Percentiles rank a stretch among this genome's conserved stretches.
Conservation (phyloP, 2,329 filamentous ascomycete genomes). For the Aspergillus texensis region DNA sequence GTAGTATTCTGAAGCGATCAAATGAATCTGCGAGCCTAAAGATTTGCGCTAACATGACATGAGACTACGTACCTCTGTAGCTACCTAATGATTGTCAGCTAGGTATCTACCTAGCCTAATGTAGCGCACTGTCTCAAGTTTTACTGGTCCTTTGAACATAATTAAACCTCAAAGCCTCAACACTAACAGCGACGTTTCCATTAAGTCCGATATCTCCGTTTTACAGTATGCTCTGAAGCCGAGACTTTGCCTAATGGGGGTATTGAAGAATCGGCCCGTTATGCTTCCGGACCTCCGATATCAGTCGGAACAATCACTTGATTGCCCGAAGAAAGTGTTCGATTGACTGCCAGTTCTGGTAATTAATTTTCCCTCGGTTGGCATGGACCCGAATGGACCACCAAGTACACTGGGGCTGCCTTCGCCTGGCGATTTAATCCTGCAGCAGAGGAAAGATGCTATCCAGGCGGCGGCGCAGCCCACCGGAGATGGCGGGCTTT, state of each 20-base stretch:
- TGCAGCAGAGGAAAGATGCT: constrained; percentile 39
- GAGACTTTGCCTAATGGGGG: constrained; percentile 1
- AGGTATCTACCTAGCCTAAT: neutral
- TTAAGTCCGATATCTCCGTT: constrained; percentile 24
- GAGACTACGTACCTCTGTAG: neutral
- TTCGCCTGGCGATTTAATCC: constrained; percentile 39
- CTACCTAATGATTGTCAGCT: neutral
- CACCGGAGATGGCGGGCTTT: constrained; percentile 42
- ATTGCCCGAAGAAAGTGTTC: constrained; percentile 6
- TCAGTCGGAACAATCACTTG: constrained; percentile 20
- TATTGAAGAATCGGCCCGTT: constrained; percentile 28
- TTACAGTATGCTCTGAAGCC: neutral
- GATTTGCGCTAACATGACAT: neutral
- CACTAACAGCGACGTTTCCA: constrained; percentile 6
- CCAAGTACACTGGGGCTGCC: constrained; percentile 30
- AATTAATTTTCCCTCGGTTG: constrained; percentile 21
- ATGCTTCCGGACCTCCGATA: constrained; percentile 31
- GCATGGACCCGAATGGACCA: constrained; percentile 43
- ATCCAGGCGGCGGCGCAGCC: constrained; percentile 30
- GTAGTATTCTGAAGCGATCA: neutral
- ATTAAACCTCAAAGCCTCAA: neutral
- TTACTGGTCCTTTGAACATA: neutral
- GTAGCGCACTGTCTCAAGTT: neutral
- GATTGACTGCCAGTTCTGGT: constrained; percentile 9
- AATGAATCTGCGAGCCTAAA: neutral